Percentiles rank a stretch among this genome's conserved stretches.
Conservation (phyloP, 2,329 filamentous ascomycete species). For the Exophiala calicioides region DNA sequence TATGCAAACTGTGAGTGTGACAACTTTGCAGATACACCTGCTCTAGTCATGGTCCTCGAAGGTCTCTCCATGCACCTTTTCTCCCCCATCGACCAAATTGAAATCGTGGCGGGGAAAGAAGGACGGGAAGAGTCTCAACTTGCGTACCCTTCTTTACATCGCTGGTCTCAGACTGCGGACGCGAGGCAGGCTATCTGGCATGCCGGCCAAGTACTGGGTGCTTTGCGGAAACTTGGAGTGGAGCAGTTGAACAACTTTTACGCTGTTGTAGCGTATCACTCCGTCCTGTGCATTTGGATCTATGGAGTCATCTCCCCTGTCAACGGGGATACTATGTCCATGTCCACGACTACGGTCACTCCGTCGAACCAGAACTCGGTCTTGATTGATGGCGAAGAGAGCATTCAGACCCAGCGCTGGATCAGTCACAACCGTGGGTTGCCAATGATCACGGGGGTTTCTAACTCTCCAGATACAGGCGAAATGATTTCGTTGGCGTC, state of each 20-base stretch:
- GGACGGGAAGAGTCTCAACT: conserved; percentile 5
- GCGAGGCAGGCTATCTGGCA: conserved; percentile 10
- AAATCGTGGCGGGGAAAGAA: conserved; percentile 8
- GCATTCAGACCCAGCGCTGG: background rate
- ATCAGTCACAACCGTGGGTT: background rate
- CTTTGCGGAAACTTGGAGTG: background rate
- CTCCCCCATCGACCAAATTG: conserved; percentile 2
- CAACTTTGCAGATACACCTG: background rate
- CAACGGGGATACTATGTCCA: background rate
- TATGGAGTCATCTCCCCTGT: conserved; percentile 1
- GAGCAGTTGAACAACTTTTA: background rate
- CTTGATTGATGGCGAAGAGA: background rate
- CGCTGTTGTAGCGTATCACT: conserved; percentile 2
- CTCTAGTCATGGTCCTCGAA: background rate
- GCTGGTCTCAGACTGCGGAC: conserved; percentile 3
- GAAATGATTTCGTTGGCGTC: background rate
- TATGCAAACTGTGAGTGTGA: background rate
- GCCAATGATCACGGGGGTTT: background rate
- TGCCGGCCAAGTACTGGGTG: conserved; percentile 7
- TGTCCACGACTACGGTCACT: background rate
- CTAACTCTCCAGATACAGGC: background rate
- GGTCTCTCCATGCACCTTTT: conserved; percentile 4
- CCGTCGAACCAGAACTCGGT: background rate
- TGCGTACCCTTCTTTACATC: background rate
- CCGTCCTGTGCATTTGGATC: conserved; percentile 3